Percentiles rank a stretch among this genome's conserved stretches.
Evolutionary conservation across 106 monocot species (phyloP).

Genomic region (Apostasia shenzhenica): DNA sequence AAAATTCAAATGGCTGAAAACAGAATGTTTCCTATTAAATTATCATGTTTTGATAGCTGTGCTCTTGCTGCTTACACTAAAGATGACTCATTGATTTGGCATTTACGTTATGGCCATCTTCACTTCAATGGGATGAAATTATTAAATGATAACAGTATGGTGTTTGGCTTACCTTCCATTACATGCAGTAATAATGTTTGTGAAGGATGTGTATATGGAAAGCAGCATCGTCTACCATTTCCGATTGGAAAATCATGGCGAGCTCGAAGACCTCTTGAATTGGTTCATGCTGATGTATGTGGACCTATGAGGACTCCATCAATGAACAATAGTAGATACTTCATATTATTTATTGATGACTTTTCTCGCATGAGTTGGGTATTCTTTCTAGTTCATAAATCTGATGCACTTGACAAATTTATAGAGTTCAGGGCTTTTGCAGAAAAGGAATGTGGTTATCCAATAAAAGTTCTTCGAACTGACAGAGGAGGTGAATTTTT

Average conservation of each 20-base stretch:
- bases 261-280: neutral
- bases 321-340: constrained; percentile 3
- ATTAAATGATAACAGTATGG: neutral
- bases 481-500: constrained; percentile 1
- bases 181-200: neutral
- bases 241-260: constrained; percentile 4
- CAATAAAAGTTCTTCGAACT: neutral
- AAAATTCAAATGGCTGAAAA: constrained; percentile 2
- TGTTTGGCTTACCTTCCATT: neutral
- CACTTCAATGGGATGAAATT: constrained; percentile 6
- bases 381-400: constrained; percentile 3
- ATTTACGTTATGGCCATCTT: constrained; percentile 9
- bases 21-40: neutral
- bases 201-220: constrained; percentile 5
- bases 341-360: constrained; percentile 10
- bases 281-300: constrained; percentile 9
- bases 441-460: constrained; percentile 11
- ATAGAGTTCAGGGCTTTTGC: constrained; percentile 7
- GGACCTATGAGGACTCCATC: constrained; percentile 1
- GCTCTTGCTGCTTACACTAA: neutral
- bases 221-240: constrained; percentile 8
- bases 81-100: neutral
- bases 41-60: neutral
- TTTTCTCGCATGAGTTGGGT: constrained; percentile 8
- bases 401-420: constrained; percentile 8